These are phyloP conservation scores for Melaleuca alternifolia DNA, from an alignment of 345 rosid species.

Conservation along the genomic window DNA sequence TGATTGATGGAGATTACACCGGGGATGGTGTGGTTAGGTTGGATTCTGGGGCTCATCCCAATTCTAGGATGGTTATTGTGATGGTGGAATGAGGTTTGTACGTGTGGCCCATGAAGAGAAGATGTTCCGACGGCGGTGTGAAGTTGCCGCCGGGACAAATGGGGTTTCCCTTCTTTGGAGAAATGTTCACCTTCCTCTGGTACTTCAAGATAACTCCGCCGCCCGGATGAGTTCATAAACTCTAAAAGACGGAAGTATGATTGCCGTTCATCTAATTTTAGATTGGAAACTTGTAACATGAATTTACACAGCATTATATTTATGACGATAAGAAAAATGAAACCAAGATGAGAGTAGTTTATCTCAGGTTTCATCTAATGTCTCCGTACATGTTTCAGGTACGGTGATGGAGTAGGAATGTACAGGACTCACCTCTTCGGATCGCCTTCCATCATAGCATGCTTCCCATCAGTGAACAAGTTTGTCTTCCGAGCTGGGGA, in stretches of 20 bases:
- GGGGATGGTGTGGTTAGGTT: not conserved
- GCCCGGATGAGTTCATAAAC: constrained; percentile 28
- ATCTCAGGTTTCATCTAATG: not conserved
- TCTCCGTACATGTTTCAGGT: not conserved
- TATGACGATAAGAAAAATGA: not conserved
- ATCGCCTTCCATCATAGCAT: constrained; percentile 21
- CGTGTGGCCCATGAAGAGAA: not conserved
- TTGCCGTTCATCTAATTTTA: not conserved
- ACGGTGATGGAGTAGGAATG: constrained; percentile 32
- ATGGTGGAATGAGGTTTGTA: constrained; percentile 42
- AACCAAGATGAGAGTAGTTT: not conserved
- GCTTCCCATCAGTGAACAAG: constrained; percentile 17
- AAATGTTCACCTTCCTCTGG: constrained; percentile 24
- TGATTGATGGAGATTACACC: not conserved
- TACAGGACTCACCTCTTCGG: constrained; percentile 21
- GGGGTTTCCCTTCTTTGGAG: constrained; percentile 27
- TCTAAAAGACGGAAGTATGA: constrained; percentile 19
- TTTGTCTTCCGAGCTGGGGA: constrained; percentile 6
- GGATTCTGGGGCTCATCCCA: constrained; percentile 8
- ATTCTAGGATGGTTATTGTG: constrained; percentile 9
- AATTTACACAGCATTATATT: not conserved
- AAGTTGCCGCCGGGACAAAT: constrained; percentile 25
- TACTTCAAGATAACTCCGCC: constrained; percentile 18
- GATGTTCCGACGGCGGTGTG: not conserved
- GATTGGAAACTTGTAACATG: not conserved